Conservation (phyloP, 768 basidiomycete genomes). For the Leccinum rimulosum region DNA sequence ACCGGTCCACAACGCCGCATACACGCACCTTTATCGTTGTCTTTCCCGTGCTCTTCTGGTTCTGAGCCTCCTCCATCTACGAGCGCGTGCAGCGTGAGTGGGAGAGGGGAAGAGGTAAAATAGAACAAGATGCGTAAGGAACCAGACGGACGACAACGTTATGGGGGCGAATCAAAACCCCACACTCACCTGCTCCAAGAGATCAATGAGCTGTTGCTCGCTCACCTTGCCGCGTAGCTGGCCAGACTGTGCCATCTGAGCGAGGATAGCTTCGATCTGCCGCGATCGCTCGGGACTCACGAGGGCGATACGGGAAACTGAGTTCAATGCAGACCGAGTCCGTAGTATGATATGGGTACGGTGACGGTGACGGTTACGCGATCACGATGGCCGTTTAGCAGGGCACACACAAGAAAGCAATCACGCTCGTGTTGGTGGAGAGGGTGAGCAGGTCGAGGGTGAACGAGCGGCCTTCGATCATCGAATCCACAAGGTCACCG, state of each 20-base stretch:
- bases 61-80: slow-evolving; percentile 56
- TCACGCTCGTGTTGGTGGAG: background rate
- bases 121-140: background rate
- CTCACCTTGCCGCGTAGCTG: slow-evolving; percentile 74
- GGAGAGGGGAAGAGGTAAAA: background rate
- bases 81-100: too few relatives aligned
- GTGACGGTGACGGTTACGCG: background rate
- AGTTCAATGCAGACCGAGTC: too few relatives aligned
- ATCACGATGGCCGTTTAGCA: too few relatives aligned
- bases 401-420: too few relatives aligned
- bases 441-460: background rate
- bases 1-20: background rate
- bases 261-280: slow-evolving; percentile 74
- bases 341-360: background rate
- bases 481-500: slow-evolving; percentile 76
- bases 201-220: slow-evolving; percentile 78
- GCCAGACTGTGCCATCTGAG: slow-evolving; percentile 82
- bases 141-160: background rate
- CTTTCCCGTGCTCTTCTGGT: slow-evolving; percentile 49
- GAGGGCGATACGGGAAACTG: slow-evolving; percentile 85
- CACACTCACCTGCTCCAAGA: slow-evolving; percentile 75
- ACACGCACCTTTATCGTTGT: slow-evolving; percentile 55
- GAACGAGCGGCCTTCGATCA: slow-evolving; percentile 63
- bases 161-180: background rate
- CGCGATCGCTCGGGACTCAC: slow-evolving; percentile 80